These are phyloP conservation scores for Dothistroma pini DNA, from an alignment of 2,329 filamentous ascomycete species.

Conservation along the genomic window DNA sequence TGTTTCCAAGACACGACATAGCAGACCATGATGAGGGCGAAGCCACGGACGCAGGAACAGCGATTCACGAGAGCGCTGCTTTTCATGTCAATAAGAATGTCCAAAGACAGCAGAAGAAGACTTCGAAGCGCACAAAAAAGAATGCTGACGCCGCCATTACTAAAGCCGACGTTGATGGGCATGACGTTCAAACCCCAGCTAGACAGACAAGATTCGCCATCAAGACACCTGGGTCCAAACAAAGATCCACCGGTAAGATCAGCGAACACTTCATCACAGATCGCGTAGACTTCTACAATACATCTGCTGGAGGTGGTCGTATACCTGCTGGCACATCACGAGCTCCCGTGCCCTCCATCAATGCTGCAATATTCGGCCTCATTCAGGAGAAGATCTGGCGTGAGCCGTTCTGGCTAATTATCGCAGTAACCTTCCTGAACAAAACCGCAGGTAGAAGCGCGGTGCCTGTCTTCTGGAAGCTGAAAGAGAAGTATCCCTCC, in stretches of 20 bases:
- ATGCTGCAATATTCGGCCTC: constrained; percentile 64
- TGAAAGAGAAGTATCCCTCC: constrained; percentile 67
- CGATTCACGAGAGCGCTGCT: no score
- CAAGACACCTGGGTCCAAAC: constrained; percentile 9
- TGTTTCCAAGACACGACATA: background rate
- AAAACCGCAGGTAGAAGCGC: constrained; percentile 70
- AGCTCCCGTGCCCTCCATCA: constrained; percentile 63
- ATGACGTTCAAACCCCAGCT: background rate
- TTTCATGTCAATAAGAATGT: background rate
- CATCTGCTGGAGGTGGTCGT: constrained; percentile 27
- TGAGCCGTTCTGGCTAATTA: constrained; percentile 73
- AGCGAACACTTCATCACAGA: constrained; percentile 30
- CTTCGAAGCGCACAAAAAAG: background rate
- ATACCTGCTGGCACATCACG: constrained; percentile 40
- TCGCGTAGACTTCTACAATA: constrained; percentile 29
- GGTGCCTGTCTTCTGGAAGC: constrained; percentile 67
- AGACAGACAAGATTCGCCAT: background rate
- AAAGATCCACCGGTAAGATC: constrained; percentile 26
- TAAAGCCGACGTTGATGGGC: background rate
- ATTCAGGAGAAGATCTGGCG: constrained; percentile 75
- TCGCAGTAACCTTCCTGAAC: constrained; percentile 82
- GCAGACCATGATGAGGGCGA: background rate
- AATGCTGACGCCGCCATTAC: background rate
- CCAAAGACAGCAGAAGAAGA: no score
- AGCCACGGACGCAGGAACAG: background rate